Base-by-base conservation (phyloP, 139 green algal species). In the Coccomyxa sp. region DNA sequence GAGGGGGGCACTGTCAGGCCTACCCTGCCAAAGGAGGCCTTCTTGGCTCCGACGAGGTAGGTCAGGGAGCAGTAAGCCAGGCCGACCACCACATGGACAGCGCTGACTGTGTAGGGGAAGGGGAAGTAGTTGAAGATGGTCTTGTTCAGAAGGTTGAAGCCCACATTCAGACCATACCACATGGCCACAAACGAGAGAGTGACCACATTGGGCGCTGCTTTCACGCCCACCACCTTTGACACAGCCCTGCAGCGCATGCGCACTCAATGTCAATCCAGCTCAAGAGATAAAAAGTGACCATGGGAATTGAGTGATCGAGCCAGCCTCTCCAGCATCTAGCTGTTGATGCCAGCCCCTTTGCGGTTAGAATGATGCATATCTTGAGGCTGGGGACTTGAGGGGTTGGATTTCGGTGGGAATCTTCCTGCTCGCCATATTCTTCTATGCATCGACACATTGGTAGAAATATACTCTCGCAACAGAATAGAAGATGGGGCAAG, bases 81-180 rank as follows among this genome's bases (percentile, higher is more conserved):
- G 74, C 95, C 95, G 9, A 98, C 94, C 0, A 97, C 82, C 30
- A 98, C 95, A 86, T 98, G 95, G 13, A 98, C 87, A 11, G 94
- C 95, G 27, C 94, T 98, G 51, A 98, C 95, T 18, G 93, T 96
- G 90, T 94, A 99, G 68, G 97, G 97, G 90, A 94, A 99, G 79
- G 97, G 95, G 88, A 99, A 99, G 91, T 97, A 98, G 88, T 98
- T 98, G 95, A 98, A 99, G 83, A 99, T 96, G 58, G 90, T 91
- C 93, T 99, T 99, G 96, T 99, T 99, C 31, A 95, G 92, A 81
- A 99, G 94, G 92, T 99, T 99, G 94, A 99, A 99, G 31, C 90
- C 93, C 58, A 99, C 92, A 89, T 99, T 99, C 63, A 99, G 88
- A 7, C 90, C 94, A 82, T 99, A 98, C 95, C 95, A 98, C 18